phyloP scores from a whole-genome alignment of 306 rosid species.

The Pueraria montana region DNA sequence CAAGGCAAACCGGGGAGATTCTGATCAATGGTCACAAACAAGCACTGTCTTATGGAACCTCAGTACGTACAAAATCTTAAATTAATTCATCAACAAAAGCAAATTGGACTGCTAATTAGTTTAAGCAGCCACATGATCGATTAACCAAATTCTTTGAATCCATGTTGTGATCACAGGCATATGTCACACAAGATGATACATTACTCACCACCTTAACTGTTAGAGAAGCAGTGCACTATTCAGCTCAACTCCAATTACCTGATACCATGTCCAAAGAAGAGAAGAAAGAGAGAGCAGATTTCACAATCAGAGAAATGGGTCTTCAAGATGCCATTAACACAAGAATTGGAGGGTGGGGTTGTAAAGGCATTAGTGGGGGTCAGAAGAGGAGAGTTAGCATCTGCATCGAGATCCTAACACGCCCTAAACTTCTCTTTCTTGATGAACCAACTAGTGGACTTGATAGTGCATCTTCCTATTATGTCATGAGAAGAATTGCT shows the following conservation, averaged over 20 bases:
- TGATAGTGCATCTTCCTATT: conserved; percentile 87
- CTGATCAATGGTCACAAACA: conserved; percentile 50
- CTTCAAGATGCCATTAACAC: conserved; percentile 59
- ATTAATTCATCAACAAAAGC: background rate
- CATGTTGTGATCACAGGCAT: conserved; percentile 45
- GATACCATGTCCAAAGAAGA: conserved; percentile 53
- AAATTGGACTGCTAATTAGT: background rate
- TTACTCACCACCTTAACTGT: conserved; percentile 54
- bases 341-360: conserved; percentile 67
- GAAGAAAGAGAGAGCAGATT: conserved; percentile 56
- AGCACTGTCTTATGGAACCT: conserved; percentile 51
- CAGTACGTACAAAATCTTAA: conserved; percentile 39
- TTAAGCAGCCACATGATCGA: background rate
- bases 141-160: background rate
- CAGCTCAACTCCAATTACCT: conserved; percentile 62
- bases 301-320: conserved; percentile 61
- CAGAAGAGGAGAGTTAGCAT: conserved; percentile 64
- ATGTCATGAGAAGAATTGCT: conserved; percentile 74
- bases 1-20: conserved; percentile 51
- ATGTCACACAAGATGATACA: conserved; percentile 60
- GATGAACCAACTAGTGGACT: conserved; percentile 74
- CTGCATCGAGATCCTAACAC: conserved; percentile 59
- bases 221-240: conserved; percentile 58
- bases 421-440: conserved; percentile 59
- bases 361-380: conserved; percentile 61